These are phyloP conservation scores for Rhynchosporium secalis DNA, from an alignment of 2,329 filamentous ascomycete species.

Conservation along the genomic window DNA sequence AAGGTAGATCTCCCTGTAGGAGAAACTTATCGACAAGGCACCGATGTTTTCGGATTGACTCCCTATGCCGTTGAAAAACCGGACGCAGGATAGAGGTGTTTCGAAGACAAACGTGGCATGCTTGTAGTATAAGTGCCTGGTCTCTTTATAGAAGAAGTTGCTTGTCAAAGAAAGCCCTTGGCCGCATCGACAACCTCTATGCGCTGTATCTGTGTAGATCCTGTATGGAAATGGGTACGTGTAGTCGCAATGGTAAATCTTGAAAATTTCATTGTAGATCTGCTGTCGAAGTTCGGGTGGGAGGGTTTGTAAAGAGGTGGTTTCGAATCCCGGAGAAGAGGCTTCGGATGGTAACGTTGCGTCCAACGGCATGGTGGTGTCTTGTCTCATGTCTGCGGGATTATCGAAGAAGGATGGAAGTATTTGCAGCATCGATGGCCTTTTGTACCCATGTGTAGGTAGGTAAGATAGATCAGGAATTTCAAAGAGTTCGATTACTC, in stretches of 20 bases:
- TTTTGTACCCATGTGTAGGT: too few species aligned
- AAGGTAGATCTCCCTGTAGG: neutral
- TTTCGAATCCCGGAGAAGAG: neutral
- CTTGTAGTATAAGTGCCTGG: slow-evolving; percentile 20
- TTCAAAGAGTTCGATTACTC: too few species aligned
- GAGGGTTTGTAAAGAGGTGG: slow-evolving; percentile 15
- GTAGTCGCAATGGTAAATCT: neutral
- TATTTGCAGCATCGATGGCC: neutral
- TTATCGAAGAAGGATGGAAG: neutral
- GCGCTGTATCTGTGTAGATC: neutral
- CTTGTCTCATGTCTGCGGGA: neutral
- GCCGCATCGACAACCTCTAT: slow-evolving; percentile 22
- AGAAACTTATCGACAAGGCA: slow-evolving; percentile 7
- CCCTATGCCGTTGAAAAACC: slow-evolving; percentile 17
- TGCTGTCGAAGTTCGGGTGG: slow-evolving; percentile 26
- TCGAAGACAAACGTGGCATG: slow-evolving; percentile 21
- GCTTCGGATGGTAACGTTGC: neutral
- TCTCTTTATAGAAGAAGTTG: slow-evolving; percentile 21
- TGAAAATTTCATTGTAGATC: slow-evolving; percentile 27
- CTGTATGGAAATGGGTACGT: neutral
- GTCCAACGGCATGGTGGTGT: too few species aligned
- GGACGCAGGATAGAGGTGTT: neutral
- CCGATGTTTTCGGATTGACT: slow-evolving; percentile 9
- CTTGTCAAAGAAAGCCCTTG: slow-evolving; percentile 21
- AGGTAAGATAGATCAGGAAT: too few species aligned